Base-by-base conservation (phyloP, 805 yeast species). In the Huiozyma naganishii region DNA sequence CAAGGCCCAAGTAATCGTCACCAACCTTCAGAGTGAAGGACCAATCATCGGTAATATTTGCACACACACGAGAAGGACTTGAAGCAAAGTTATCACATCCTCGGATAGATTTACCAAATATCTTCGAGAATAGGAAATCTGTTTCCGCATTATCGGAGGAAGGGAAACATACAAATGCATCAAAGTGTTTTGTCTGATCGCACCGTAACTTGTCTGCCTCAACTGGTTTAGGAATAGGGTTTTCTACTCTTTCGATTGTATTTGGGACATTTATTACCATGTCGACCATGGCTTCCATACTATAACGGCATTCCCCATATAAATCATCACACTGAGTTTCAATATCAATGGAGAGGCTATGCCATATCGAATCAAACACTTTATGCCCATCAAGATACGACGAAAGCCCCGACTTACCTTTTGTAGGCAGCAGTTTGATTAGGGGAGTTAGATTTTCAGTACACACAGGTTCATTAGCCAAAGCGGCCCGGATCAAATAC, bases 401-500 rank as follows among this genome's bases (percentile, higher is more conserved):
- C 0, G 95, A 76, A 35, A 92, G 68, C 2, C 98, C 98, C 0
- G 94, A 79, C 59, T 80, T 83, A 2, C 96, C 97, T 57, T 86
- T 81, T 8, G 97, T 84, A 3, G 98, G 97, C 29, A 92, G 70
- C 48, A 92, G 68, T 58, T 88, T 89, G 48, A 92, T 62, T 52
- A 90, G 87, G 0, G 98, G 97, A 0, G 98, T 90, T 57, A 92
- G 71, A 64, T 92, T 92, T 61, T 92, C 98, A 0, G 98, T 92
- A 64, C 98, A 92, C 12, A 92, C 80, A 0, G 97, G 95, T 58
- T 92, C 98, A 48, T 90, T 77, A 1, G 98, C 96, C 41, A 92
- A 72, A 0, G 96, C 84, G 6, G 96, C 95, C 48, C 95, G 72
- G 49, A 89, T 58, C 17, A 81, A 63, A 53, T 69, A 83, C 27